A percentile compares a stretch with the other conserved stretches of the same genome.
These are phyloP conservation scores for Kondoa subrosea DNA, from an alignment of 768 basidiomycete species.

Conservation along the genomic window DNA sequence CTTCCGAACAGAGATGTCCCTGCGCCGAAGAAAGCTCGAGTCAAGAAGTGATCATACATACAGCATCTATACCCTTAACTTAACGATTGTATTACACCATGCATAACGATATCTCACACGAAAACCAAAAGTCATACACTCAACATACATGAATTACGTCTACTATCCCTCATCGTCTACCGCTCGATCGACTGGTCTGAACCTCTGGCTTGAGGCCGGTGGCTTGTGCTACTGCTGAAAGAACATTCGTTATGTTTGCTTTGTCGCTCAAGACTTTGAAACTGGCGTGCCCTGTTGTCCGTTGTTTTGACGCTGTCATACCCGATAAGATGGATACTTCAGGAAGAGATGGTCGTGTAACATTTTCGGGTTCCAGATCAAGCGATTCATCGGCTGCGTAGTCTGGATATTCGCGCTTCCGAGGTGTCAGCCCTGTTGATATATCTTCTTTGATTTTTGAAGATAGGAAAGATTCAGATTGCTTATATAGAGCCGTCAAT, in stretches of 20 bases:
- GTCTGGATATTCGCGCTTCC: conserved; percentile 11
- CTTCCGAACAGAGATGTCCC: not conserved
- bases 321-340: too few relatives aligned
- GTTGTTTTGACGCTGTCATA: not conserved
- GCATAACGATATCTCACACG: too few relatives aligned
- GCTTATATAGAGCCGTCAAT: not conserved
- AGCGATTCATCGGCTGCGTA: not conserved
- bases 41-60: too few relatives aligned
- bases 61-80: not conserved
- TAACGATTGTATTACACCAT: not conserved
- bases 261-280: not conserved
- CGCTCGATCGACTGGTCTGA: not conserved
- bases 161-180: not conserved
- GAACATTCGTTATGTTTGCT: not conserved
- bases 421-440: conserved; percentile 11
- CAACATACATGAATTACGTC: too few relatives aligned
- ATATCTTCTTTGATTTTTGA: conserved; percentile 3
- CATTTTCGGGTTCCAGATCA: not conserved
- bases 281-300: not conserved
- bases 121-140: too few relatives aligned
- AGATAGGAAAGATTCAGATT: not conserved
- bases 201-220: too few relatives aligned
- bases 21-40: not conserved
- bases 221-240: too few relatives aligned
- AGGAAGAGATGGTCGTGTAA: not conserved